Base-by-base conservation (phyloP, 192 early-diverging fungal species). In the Umbelopsis sp. region DNA sequence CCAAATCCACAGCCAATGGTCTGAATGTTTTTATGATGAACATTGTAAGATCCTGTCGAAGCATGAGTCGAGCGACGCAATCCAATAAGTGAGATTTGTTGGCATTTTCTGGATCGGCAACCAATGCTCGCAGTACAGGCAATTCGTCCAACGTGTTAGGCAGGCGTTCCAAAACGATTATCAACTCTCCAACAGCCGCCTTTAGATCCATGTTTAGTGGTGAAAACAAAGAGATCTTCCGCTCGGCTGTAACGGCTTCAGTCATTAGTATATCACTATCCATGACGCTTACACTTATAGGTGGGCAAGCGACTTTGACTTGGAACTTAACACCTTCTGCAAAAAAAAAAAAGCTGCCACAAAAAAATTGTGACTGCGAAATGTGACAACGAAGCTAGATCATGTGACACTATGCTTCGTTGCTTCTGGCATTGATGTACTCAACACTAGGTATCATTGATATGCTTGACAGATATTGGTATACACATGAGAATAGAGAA, bases 1-100 rank as follows among this genome's bases (percentile, higher is more conserved):
- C 84, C 32, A 97, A 82, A 67, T 97, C 96, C 25, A 96, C 83
- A 9, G 94, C 81, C 16, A 97, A 74, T 3, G 94, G 92, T 21
- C 96, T 79, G 72, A 89, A 91, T 10, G 84, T 71, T n/a, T 77
- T 71, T 11, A 84, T 75, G 45, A 90, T 75, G 51, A 70, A 22
- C 11, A 76, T 14, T 14, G 82, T 84, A 53, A 62, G 45, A 26
- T 49, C 34, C 12, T 50, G 65, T 36, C 70, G 32, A 54, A 78
- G 69, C 71, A 78, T 71, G 10, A 43, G 44, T 44, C 51, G 47
- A 1, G 77, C 45, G 45, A 78, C 29, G 21, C 65, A 70, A 41
- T 78, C 69, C 3, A 78, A 69, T 44, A 74, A 17, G 9, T 73
- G 29, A 7, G 72, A 59, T 52, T 59, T 68, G 17, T 43, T 32